phyloP scores from a whole-genome alignment of 768 basidiomycete species.

The Pholiota molesta region DNA sequence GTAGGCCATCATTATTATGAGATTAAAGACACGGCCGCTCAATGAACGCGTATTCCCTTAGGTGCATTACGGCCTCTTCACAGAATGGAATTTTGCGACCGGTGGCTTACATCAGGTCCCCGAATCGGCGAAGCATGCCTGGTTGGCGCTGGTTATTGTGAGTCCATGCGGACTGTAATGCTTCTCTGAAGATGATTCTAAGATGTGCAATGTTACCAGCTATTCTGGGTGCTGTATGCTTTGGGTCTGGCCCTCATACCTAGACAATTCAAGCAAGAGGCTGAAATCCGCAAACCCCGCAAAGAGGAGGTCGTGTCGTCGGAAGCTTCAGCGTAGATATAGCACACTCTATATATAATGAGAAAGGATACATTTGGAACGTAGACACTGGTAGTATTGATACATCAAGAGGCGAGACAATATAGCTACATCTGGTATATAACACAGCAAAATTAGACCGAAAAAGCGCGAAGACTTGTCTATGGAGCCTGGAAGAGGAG shows the following conservation, averaged over 20 bases:
- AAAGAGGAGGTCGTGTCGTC: conserved; percentile 20
- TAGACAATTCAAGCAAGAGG: conserved; percentile 48
- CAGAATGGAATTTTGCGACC: conserved; percentile 41
- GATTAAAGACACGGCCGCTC: conserved; percentile 3
- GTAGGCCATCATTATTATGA: conserved; percentile 25
- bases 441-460: conserved; percentile 9
- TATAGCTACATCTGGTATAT: conserved; percentile 13
- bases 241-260: conserved; percentile 46
- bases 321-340: conserved; percentile 9
- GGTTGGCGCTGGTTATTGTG: conserved; percentile 48
- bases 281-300: conserved; percentile 19
- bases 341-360: conserved; percentile 8
- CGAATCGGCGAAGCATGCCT: conserved; percentile 43
- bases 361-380: conserved; percentile 25
- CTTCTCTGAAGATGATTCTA: not conserved
- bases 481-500: conserved; percentile 11
- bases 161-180: conserved; percentile 17
- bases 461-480: conserved; percentile 15
- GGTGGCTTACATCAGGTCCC: conserved; percentile 40
- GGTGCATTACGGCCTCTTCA: conserved; percentile 53
- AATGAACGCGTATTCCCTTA: conserved; percentile 23
- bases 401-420: conserved; percentile 19
- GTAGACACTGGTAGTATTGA: conserved; percentile 16
- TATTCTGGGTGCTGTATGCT: conserved; percentile 50
- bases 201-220: conserved; percentile 28